Conservation (phyloP, 352 stramenopile genomes). For the Phytophthora hybrid region DNA sequence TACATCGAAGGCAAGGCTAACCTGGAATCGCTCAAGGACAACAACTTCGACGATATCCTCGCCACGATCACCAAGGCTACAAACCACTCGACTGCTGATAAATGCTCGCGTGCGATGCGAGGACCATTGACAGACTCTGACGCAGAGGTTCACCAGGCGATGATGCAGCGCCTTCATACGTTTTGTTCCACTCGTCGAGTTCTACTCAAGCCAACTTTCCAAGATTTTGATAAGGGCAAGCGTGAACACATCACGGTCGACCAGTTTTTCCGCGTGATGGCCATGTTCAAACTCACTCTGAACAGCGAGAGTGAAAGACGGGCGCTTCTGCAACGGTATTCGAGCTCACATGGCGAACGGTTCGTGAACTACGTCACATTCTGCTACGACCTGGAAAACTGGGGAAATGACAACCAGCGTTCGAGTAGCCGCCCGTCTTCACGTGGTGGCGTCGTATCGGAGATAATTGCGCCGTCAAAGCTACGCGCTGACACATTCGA, state of each 20-base stretch:
- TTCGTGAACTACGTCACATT: constrained; percentile 90
- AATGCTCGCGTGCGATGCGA: constrained; percentile 73
- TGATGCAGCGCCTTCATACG: constrained; percentile 73
- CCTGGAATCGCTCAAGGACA: constrained; percentile 33
- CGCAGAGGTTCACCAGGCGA: constrained; percentile 43
- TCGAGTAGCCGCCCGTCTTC: constrained; percentile 48
- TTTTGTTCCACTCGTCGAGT: constrained; percentile 71
- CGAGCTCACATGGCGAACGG: constrained; percentile 72
- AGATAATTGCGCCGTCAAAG: constrained; percentile 68
- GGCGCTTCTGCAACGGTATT: constrained; percentile 75
- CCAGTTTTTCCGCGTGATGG: constrained; percentile 86
- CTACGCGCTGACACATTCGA: constrained; percentile 52
- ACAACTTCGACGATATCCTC: constrained; percentile 66
- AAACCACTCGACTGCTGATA: constrained; percentile 38
- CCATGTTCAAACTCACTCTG: constrained; percentile 79
- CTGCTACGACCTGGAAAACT: constrained; percentile 80
- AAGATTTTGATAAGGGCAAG: constrained; percentile 82
- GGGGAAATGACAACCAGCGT: constrained; percentile 44
- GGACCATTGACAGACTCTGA: constrained; percentile 64
- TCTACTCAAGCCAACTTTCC: constrained; percentile 82
- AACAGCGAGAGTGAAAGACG: constrained; percentile 54
- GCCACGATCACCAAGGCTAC: constrained; percentile 45
- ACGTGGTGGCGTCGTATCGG: constrained; percentile 51
- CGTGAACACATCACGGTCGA: constrained; percentile 84
- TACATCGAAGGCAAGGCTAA: constrained; percentile 59